phyloP scores from a whole-genome alignment of 345 rosid species.

The Isatis tinctoria region DNA sequence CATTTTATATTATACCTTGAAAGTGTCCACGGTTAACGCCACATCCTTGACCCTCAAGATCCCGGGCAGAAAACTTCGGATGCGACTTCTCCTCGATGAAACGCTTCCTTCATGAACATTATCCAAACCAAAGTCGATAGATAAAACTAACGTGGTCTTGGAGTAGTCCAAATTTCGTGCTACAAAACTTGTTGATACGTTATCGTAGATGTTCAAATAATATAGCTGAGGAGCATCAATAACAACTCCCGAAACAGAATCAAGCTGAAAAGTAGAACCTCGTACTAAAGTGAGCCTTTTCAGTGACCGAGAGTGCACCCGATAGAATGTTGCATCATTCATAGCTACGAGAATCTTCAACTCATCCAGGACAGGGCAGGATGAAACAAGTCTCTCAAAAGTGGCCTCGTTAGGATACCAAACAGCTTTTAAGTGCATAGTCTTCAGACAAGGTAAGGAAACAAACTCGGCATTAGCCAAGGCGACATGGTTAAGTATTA shows the following conservation, averaged over 20 bases:
- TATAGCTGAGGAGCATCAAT: neutral
- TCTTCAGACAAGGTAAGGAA: slow-evolving; percentile 13
- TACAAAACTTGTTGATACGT: neutral
- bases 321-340: neutral
- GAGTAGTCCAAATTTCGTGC: neutral
- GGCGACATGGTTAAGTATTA: neutral
- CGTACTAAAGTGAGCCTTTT: neutral
- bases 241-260: neutral
- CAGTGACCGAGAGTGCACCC: neutral
- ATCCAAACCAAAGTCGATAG: neutral
- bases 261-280: neutral
- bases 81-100: neutral
- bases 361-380: neutral
- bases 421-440: neutral
- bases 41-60: neutral
- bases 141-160: neutral
- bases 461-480: neutral
- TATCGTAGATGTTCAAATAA: neutral
- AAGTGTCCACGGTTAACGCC: neutral
- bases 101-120: neutral
- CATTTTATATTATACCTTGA: neutral
- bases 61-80: neutral
- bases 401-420: neutral
- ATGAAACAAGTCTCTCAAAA: neutral
- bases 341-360: neutral